Evolutionary conservation across 164 flowering plant species (phyloP), one percentile per base, ranked within the genome.

Genomic region (Chloranthus sessilifolius): DNA sequence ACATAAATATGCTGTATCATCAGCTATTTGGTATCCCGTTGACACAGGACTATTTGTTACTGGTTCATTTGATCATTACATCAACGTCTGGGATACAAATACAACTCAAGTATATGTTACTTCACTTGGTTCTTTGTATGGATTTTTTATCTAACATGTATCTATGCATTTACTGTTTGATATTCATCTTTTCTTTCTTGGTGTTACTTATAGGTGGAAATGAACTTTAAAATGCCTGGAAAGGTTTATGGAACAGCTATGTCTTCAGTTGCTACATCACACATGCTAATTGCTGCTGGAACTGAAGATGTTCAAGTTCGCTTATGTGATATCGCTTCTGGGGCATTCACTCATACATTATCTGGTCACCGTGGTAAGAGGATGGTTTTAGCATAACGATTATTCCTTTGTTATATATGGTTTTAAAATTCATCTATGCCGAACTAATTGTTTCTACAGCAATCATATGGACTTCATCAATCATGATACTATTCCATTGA

Each of bases 291-390:
- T 69, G 99, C 99, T 61, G 71, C 91, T 71, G 99, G 88, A 63
- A 85, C 91, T 55, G 96, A 88, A 78, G 94, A 92, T 75, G 96
- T 92, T 64, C 96, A 92, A 74, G 98, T 88, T 59, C 96, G 95
- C 43, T 78, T 92, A 26, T 88, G 98, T 66, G 98, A 92, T 73
- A 86, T 92, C 61, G 73, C 89, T 55, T 88, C 98, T 15, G 98
- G 98, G 57, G 98, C 98, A 61, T 88, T 88, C 61, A 63, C 95
- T 55, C 97, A 92, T 54, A 92, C 95, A 34, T 66, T 92, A 47
- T 92, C 99, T 65, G 99, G 97, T 44, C 99, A 92, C 50, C 97
- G 91, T 37, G 99, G 99, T 88, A 79, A 59, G 82, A 48, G 24
- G 11, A 39, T 55, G 29, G 14, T 47, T 37, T 15, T 44, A 26